Conservation (phyloP, 352 stramenopile genomes). For the Phytopythium cucurbitacearum region DNA sequence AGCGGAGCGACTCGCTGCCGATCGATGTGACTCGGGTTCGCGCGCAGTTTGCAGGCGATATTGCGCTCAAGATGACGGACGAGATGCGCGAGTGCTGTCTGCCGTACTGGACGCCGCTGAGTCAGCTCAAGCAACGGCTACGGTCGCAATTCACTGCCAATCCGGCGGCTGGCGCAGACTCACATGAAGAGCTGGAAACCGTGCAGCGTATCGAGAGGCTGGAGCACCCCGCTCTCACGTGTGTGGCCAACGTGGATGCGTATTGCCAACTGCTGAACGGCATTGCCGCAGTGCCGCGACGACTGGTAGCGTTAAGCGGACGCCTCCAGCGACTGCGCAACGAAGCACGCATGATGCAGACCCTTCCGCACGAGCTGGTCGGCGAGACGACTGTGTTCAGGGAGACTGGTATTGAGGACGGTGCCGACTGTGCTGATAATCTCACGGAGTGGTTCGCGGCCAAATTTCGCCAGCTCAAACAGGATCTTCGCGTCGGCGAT, state of each 20-base stretch:
- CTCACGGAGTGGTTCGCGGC: conserved; percentile 27
- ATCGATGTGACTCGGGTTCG: conserved; percentile 28
- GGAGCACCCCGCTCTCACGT: not conserved
- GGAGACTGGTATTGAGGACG: too few relatives aligned
- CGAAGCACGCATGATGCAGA: conserved; percentile 27
- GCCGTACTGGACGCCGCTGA: conserved; percentile 39
- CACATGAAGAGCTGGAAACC: not conserved
- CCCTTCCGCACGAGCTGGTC: conserved; percentile 1
- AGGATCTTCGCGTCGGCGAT: conserved; percentile 15
- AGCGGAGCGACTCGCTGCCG: not conserved
- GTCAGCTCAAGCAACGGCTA: conserved; percentile 29
- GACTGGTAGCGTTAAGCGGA: conserved; percentile 10
- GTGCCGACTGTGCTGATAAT: too few relatives aligned
- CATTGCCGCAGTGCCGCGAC: not conserved
- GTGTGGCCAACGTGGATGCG: not conserved
- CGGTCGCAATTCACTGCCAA: not conserved
- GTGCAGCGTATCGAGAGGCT: not conserved
- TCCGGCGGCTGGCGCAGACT: not conserved
- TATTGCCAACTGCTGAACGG: conserved; percentile 7
- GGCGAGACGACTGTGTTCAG: too few relatives aligned
- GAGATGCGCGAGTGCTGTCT: conserved; percentile 34
- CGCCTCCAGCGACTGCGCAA: conserved; percentile 27
- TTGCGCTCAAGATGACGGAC: conserved; percentile 41
- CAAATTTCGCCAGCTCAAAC: conserved; percentile 33
- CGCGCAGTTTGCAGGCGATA: conserved; percentile 40